Percentiles rank a stretch among this genome's conserved stretches.
phyloP scores from a whole-genome alignment of 2,329 filamentous ascomycete genomes.

The Emergomyces orientalis region DNA sequence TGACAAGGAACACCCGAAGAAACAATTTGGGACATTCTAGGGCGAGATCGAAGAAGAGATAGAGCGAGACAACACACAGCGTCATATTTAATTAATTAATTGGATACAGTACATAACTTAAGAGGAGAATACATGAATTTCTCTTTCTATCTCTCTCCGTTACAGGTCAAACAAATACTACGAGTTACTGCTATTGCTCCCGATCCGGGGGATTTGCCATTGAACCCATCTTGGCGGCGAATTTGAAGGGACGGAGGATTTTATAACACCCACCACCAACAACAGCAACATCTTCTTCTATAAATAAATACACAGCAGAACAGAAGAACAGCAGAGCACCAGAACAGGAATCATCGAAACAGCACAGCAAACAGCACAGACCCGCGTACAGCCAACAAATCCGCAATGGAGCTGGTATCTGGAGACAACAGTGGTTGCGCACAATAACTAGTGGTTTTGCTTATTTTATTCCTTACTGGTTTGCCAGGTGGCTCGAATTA shows the following conservation, averaged over 20 bases:
- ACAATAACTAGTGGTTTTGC: background rate
- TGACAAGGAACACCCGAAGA: background rate
- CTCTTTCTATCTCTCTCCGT: too few species aligned
- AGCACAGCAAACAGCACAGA: background rate
- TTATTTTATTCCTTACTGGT: too few species aligned
- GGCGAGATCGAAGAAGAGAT: too few species aligned
- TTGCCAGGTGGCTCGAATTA: conserved; percentile 2
- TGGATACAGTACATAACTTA: too few species aligned
- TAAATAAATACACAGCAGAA: too few species aligned
- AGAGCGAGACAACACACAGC: background rate
- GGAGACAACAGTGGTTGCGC: background rate
- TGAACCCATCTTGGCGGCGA: conserved; percentile 1
- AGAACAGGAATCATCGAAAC: background rate
- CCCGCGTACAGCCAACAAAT: background rate
- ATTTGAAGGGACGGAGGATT: too few species aligned
- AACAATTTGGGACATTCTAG: background rate
- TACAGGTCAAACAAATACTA: too few species aligned
- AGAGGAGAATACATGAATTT: too few species aligned
- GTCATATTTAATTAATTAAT: background rate
- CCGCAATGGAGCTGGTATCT: background rate
- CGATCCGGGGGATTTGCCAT: background rate
- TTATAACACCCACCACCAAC: background rate
- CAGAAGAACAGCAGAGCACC: background rate
- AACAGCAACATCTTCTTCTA: background rate
- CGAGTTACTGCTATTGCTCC: too few species aligned